Evolutionary conservation across 2,329 filamentous ascomycete species (phyloP).

Genomic region (Colletotrichum chrysophilum): DNA sequence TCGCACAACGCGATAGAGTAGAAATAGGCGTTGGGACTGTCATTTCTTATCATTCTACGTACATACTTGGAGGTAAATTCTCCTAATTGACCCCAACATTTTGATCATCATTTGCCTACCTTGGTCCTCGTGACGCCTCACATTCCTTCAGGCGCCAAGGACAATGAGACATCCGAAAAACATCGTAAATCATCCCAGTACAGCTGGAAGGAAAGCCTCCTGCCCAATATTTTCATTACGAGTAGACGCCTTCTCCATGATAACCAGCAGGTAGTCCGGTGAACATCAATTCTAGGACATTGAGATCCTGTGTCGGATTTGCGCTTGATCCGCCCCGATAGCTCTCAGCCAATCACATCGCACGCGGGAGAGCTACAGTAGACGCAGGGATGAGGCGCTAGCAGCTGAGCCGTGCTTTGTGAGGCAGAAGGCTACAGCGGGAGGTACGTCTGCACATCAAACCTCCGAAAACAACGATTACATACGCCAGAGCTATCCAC

Average conservation of each 20-base stretch:
- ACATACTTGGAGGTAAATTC: not conserved
- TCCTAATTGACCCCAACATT: not conserved
- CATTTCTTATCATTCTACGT: not conserved
- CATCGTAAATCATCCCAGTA: not conserved
- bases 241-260: not conserved
- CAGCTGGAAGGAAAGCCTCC: not conserved
- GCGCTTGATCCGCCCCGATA: not conserved
- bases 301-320: not conserved
- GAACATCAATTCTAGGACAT: not conserved
- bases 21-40: not conserved
- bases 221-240: not conserved
- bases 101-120: not conserved
- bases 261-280: not conserved
- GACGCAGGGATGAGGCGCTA: conserved; percentile 4
- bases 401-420: conserved; percentile 14
- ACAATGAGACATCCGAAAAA: not conserved
- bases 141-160: not conserved
- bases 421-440: conserved; percentile 19
- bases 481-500: conserved; percentile 17
- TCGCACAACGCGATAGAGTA: not conserved
- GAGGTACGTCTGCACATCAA: conserved; percentile 18
- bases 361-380: conserved; percentile 8
- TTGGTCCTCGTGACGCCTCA: not conserved
- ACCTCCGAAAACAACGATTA: conserved; percentile 22
- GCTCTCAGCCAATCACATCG: not conserved